Conservation (phyloP, 164 flowering plant genomes). For the Annona squamosa region DNA sequence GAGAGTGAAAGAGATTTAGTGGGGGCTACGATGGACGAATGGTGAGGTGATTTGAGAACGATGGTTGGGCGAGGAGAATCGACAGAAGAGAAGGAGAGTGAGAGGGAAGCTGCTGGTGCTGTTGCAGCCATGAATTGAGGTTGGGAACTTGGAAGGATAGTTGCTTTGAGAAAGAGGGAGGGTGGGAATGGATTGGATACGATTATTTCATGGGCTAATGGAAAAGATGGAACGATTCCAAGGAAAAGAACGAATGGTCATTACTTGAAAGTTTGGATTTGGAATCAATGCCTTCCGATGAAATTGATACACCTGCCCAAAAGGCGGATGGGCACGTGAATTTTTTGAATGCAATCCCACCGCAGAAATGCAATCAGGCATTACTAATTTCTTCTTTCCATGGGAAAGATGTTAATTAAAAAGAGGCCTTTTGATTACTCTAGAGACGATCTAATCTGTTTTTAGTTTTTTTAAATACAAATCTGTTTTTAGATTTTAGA, state of each 20-base stretch:
- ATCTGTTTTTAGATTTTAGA: no score
- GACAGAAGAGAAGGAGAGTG: background rate
- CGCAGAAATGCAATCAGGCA: no score
- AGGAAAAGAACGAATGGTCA: background rate
- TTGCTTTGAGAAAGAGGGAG: background rate
- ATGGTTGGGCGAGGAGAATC: background rate
- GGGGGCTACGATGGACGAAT: background rate
- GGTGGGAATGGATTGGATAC: background rate
- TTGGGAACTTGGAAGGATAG: background rate
- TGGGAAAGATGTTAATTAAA: no score
- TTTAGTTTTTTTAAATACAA: no score
- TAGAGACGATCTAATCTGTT: no score
- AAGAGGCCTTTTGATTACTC: no score
- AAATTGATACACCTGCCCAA: no score
- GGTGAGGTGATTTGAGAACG: background rate
- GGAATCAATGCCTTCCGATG: background rate
- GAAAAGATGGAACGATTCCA: background rate
- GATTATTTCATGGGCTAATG: background rate
- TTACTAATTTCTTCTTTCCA: no score
- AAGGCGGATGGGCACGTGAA: no score
- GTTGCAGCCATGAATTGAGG: background rate
- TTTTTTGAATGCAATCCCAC: no score
- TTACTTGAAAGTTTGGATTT: slow-evolving; percentile 3
- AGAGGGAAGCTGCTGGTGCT: background rate
- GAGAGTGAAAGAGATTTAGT: background rate